phyloP scores from a whole-genome alignment of 2,329 filamentous ascomycete genomes.

The Aspergillus ochraceus region DNA sequence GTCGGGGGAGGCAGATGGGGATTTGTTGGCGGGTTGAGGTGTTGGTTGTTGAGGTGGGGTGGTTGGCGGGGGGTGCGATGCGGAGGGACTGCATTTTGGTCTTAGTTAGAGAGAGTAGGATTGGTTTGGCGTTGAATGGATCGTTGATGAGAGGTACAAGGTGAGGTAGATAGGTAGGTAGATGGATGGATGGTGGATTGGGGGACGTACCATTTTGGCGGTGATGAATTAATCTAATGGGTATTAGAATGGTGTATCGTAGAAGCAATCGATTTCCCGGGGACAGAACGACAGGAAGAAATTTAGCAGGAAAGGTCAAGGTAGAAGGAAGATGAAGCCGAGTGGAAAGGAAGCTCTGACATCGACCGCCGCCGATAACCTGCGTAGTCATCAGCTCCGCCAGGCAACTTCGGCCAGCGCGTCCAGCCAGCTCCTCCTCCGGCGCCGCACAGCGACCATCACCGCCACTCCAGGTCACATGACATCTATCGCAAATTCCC shows the following conservation, averaged over 20 bases:
- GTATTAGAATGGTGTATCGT: slow-evolving; percentile 6
- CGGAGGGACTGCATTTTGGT: slow-evolving; percentile 69
- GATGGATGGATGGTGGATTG: slow-evolving; percentile 11
- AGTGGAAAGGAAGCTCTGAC: slow-evolving; percentile 13
- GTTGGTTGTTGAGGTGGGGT: slow-evolving; percentile 68
- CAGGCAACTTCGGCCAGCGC: slow-evolving; percentile 23
- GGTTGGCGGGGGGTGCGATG: slow-evolving; percentile 71
- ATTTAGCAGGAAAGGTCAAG: neutral
- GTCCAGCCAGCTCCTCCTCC: slow-evolving; percentile 37
- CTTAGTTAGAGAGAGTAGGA: slow-evolving; percentile 3
- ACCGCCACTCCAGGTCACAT: slow-evolving; percentile 28
- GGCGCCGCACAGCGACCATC: slow-evolving; percentile 24
- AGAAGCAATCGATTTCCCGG: neutral
- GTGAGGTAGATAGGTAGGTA: slow-evolving; percentile 5
- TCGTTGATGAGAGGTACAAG: neutral
- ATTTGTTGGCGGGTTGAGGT: slow-evolving; percentile 54
- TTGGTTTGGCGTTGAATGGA: neutral
- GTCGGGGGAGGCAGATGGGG: slow-evolving; percentile 51
- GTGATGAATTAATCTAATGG: too few species aligned
- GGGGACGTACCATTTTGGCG: slow-evolving; percentile 29
- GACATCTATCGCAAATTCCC: slow-evolving; percentile 17
- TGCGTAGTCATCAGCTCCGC: slow-evolving; percentile 8
- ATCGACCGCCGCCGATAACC: neutral
- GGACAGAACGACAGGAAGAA: neutral
- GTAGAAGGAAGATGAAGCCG: slow-evolving; percentile 12